phyloP scores from a whole-genome alignment of 2,329 filamentous ascomycete genomes.

The Colletotrichum aenigma region DNA sequence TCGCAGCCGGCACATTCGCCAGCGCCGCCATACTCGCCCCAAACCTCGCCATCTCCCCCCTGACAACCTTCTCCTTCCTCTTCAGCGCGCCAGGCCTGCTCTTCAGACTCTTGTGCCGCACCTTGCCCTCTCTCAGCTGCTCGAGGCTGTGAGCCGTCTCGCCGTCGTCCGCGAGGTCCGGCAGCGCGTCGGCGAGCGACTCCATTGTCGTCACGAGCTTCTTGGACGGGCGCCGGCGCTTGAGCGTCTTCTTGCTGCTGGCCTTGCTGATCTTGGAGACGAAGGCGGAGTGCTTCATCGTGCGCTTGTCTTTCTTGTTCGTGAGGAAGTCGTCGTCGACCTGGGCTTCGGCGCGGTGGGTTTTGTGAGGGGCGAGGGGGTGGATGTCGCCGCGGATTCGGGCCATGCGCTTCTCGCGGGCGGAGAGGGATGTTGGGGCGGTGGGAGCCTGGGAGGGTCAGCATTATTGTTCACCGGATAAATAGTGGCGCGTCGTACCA shows the following conservation, averaged over 20 bases:
- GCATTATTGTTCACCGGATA: too few relatives aligned
- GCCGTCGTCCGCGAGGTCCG: constrained; percentile 62
- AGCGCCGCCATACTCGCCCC: constrained; percentile 81
- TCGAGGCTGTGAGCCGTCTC: constrained; percentile 50
- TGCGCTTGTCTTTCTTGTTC: constrained; percentile 82
- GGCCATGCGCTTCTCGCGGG: constrained; percentile 59
- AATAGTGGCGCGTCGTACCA: too few relatives aligned
- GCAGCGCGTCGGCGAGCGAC: constrained; percentile 80
- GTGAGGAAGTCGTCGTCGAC: constrained; percentile 66
- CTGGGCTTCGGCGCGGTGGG: constrained; percentile 54
- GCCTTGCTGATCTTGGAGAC: constrained; percentile 68
- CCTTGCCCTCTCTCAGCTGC: constrained; percentile 58
- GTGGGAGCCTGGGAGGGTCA: constrained; percentile 24
- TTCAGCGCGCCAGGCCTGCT: constrained; percentile 81
- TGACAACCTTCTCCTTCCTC: constrained; percentile 80
- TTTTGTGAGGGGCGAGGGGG: constrained; percentile 55
- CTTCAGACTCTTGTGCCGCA: constrained; percentile 76
- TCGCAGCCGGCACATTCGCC: constrained; percentile 32
- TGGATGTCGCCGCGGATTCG: constrained; percentile 53
- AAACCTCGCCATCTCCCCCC: constrained; percentile 83
- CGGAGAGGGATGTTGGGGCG: constrained; percentile 57
- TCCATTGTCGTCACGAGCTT: constrained; percentile 80
- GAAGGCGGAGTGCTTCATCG: constrained; percentile 81
- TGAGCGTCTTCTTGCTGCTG: constrained; percentile 53
- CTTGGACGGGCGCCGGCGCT: constrained; percentile 72